Conservation (phyloP, 768 basidiomycete genomes). For the Tylopilus vinaceipallidus region DNA sequence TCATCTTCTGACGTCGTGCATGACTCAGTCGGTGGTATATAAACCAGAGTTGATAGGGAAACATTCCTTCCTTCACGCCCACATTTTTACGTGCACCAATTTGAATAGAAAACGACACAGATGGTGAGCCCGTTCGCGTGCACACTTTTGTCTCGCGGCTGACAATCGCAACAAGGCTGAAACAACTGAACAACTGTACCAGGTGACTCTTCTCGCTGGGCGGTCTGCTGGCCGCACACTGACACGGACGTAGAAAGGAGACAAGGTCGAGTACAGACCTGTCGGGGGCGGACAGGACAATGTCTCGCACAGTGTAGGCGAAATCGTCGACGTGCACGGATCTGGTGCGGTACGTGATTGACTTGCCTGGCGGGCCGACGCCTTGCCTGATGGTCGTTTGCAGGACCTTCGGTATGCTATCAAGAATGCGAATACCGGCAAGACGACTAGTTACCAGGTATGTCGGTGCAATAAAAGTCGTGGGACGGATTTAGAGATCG, state of each 20-base stretch:
- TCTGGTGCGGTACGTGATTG: conserved; percentile 33
- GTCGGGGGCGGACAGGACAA: conserved; percentile 40
- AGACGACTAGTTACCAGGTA: conserved; percentile 39
- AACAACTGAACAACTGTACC: conserved; percentile 17
- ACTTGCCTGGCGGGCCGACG: accelerated
- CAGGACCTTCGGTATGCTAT: conserved; percentile 37
- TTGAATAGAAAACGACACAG: background rate
- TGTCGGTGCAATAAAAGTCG: background rate
- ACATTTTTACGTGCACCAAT: background rate
- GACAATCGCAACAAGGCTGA: conserved; percentile 18
- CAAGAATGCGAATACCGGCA: conserved; percentile 44
- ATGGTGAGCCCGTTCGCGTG: conserved; percentile 9
- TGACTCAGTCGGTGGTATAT: conserved; percentile 19
- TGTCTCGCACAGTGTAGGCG: conserved; percentile 38
- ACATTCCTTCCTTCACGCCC: background rate
- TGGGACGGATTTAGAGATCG: background rate
- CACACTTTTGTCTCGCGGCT: background rate
- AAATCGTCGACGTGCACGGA: conserved; percentile 33
- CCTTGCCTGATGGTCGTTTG: background rate
- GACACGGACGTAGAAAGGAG: conserved; percentile 31
- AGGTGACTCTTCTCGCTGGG: conserved; percentile 12
- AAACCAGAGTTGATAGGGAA: background rate
- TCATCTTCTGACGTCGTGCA: conserved; percentile 12
- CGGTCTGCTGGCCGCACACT: background rate
- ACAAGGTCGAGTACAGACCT: conserved; percentile 44